Percentiles rank a stretch among this genome's conserved stretches.
Evolutionary conservation across 75 land plant species (phyloP).

Genomic region (Ceratopteris richardii): DNA sequence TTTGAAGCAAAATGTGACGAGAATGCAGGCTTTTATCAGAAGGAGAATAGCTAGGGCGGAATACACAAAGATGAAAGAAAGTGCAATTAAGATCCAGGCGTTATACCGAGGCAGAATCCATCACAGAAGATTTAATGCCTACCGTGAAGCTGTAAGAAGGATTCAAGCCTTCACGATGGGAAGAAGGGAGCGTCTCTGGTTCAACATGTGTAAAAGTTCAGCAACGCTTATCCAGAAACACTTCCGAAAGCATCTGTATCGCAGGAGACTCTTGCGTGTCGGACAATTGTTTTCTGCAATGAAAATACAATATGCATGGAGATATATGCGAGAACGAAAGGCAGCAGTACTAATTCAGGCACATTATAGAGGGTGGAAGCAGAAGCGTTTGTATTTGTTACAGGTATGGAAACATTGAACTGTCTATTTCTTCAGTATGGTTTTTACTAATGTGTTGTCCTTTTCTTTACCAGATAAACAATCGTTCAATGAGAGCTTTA

Average conservation of each 20-base stretch:
- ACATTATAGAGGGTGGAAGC: conserved; percentile 23
- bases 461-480: too few relatives aligned
- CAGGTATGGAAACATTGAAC: too few relatives aligned
- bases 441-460: too few relatives aligned
- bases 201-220: not conserved
- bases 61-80: not conserved
- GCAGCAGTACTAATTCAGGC: conserved; percentile 23
- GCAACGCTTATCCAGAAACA: conserved; percentile 2
- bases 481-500: too few relatives aligned
- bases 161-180: conserved; percentile 1
- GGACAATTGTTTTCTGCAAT: not conserved
- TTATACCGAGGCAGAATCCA: not conserved
- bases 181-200: conserved; percentile 1
- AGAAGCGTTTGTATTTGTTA: conserved; percentile 8
- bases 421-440: too few relatives aligned
- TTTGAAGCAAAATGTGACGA: not conserved
- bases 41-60: not conserved
- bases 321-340: not conserved
- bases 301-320: conserved; percentile 13
- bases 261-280: conserved; percentile 1
- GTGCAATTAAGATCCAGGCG: conserved; percentile 8
- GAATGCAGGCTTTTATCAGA: not conserved
- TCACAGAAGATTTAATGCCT: not conserved
- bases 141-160: not conserved
- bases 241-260: not conserved